Conservation (phyloP, 345 rosid genomes). For the Eucalyptus sp. region DNA sequence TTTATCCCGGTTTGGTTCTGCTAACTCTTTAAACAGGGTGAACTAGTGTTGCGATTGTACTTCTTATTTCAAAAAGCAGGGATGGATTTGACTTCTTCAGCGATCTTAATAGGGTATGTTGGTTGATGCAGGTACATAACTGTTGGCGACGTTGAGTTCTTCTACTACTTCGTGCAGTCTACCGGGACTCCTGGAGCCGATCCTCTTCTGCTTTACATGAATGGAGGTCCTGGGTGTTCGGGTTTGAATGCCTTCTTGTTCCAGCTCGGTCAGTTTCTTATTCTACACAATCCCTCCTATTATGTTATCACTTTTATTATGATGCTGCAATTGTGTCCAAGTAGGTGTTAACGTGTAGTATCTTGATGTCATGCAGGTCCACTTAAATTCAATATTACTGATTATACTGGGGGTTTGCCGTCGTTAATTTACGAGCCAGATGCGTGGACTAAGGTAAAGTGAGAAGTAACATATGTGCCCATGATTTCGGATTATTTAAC, state of each 20-base stretch:
- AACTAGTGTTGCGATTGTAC: not conserved
- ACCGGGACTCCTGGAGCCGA: not conserved
- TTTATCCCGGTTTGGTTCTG: not conserved
- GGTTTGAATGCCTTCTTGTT: not conserved
- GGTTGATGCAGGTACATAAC: not conserved
- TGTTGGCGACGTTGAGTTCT: not conserved
- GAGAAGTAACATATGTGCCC: not conserved
- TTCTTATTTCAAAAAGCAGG: not conserved
- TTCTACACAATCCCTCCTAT: not conserved
- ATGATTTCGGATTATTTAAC: not conserved
- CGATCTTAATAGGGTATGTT: not conserved
- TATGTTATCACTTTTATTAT: not conserved
- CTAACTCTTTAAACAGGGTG: not conserved
- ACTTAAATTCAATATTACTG: not conserved
- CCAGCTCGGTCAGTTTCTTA: not conserved
- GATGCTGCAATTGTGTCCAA: not conserved
- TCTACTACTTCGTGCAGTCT: not conserved
- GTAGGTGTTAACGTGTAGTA: not conserved
- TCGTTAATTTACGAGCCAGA: not conserved
- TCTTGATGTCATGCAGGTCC: constrained; percentile 7
- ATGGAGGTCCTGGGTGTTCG: not conserved
- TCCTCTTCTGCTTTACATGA: not conserved
- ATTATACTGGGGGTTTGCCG: constrained; percentile 6
- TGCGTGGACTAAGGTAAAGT: not conserved
- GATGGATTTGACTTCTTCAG: not conserved